Base-by-base conservation (phyloP, 768 basidiomycete species). In the Rubroboletus satanas region DNA sequence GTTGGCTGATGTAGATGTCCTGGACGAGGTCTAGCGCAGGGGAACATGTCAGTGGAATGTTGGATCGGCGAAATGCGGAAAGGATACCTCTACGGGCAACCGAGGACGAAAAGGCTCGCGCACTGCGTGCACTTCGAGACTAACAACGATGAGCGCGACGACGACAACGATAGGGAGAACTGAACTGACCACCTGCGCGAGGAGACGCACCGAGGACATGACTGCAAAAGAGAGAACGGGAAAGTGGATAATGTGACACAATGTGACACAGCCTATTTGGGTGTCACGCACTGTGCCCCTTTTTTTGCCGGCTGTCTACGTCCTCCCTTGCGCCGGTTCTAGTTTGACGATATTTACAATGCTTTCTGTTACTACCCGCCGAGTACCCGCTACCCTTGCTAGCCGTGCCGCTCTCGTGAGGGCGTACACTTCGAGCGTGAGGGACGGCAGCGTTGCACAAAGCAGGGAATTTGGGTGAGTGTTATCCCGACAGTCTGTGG, bases 1-100 rank as follows among this genome's bases (percentile, higher is more conserved):
- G 80, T 77, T 96, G 89, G 67, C 80, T 85, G 62, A 98, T 64
- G 75, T 98, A 98, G 52, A 97, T 71, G 60, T 97, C 93, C 81
- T 95, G 90, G 50, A 98, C 80, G 68, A 95, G 78, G 78, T 97
- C 95, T 97, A 69, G 26, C 23, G 71, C 17, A 18, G 15, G 28
- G 18, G 12, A 5, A 18, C 31, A 46, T 28, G 45, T 54, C 12
- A 55, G 52, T 42, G 38, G 11, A 21, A 18, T 41, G 46, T 62
- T 43, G 49, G 11, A 49, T 67, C 66, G 63, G 68, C 51, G 64
- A 64, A 60, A 66, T 52, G 54, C 66, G 66, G 65, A 65, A 60
- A 59, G 31, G 28, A 52, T 59, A 87, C 88, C 89, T 78, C 82
- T 86, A 68, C 84, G 85, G 53, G 78, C 67, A 61, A 75, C 73